Evolutionary conservation across 257 asterid genomes (phyloP), one percentile per base, ranked within the genome.

Genomic region (Echium plantagineum): DNA sequence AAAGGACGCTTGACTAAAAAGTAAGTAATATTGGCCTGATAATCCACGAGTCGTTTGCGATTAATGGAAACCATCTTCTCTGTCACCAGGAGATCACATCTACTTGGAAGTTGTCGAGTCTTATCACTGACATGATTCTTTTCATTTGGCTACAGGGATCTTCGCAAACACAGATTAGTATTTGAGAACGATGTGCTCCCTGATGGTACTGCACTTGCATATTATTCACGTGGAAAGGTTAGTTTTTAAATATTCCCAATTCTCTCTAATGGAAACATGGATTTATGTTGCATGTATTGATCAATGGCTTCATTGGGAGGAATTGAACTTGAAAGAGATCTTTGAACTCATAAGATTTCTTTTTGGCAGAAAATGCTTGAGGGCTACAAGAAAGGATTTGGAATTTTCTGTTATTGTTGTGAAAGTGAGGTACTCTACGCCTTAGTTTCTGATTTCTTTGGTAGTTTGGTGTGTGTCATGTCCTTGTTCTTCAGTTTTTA

Each of bases 1-100:
- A 80, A 70, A 58, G 94, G 94, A 66, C 80, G 63, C 83, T 73
- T 93, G 38, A 93, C 99, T 21, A 78, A 73, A 64, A 93, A 93
- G 99, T 93, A 63, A 69, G 89, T 69, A 10, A n/a, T 54, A 13
- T 6, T 3, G 53, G 28, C n/a, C 55, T 31, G 52, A 68, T 66
- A 32, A 61, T 67, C 60, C 51, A 21, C 54, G 55, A 32, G 19
- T 21, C 65, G 21, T 9, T 46, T 47, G n/a, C 53, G 22, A 18
- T 38, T 17, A 9, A 16, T 20, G 28, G 2, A 15, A 32, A 5
- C 38, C 26, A 24, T 24, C 26, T n/a, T 66, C 8, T 48, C 53
- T 16, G 21, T n/a, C 22, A 22, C 32, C 12, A 9, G 9, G 16
- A 54, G 8, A 32, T 55, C 21, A 10, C 51, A 59, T 49, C 21